These are phyloP conservation scores for Nakaseomyces bracarensis DNA, from an alignment of 1,139 yeast genomes.

Conservation along the genomic window DNA sequence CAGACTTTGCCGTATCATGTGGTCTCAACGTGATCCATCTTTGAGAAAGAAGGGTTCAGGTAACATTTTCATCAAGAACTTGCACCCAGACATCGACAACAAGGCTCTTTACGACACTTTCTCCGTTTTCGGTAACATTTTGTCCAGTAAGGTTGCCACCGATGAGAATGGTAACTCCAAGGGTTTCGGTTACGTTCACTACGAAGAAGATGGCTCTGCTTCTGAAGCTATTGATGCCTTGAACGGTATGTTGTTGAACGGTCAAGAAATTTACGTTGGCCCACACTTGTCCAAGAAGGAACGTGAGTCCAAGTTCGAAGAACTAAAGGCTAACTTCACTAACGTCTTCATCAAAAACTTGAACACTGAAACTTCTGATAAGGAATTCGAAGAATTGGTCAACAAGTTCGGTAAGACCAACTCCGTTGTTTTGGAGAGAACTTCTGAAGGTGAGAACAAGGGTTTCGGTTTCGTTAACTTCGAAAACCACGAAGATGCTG, in stretches of 20 bases:
- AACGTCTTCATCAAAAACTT: slow-evolving; percentile 92
- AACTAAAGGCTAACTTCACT: slow-evolving; percentile 87
- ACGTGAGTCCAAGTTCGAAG: slow-evolving; percentile 91
- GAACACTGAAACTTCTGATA: slow-evolving; percentile 60
- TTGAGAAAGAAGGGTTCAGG: slow-evolving; percentile 94
- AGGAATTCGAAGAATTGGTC: slow-evolving; percentile 68
- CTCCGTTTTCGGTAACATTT: slow-evolving; percentile 91
- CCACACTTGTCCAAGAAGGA: slow-evolving; percentile 90
- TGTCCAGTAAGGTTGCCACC: slow-evolving; percentile 96
- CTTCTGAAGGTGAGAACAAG: slow-evolving; percentile 80
- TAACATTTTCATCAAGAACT: slow-evolving; percentile 95
- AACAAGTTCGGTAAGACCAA: slow-evolving; percentile 71
- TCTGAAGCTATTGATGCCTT: slow-evolving; percentile 93
- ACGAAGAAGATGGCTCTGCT: slow-evolving; percentile 90
- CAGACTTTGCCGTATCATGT: slow-evolving; percentile 98
- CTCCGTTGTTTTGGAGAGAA: slow-evolving; percentile 75
- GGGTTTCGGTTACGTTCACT: slow-evolving; percentile 97
- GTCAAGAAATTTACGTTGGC: slow-evolving; percentile 93
- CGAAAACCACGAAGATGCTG: slow-evolving; percentile 81
- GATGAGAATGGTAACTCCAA: slow-evolving; percentile 88
- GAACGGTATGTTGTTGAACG: slow-evolving; percentile 97
- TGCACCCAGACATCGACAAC: slow-evolving; percentile 97
- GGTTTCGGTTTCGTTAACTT: slow-evolving; percentile 96
- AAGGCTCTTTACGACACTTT: slow-evolving; percentile 97
- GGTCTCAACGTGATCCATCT: slow-evolving; percentile 99